Evolutionary conservation across 2,329 filamentous ascomycete genomes (phyloP).

Genomic region (Apiospora rasikravindrae): DNA sequence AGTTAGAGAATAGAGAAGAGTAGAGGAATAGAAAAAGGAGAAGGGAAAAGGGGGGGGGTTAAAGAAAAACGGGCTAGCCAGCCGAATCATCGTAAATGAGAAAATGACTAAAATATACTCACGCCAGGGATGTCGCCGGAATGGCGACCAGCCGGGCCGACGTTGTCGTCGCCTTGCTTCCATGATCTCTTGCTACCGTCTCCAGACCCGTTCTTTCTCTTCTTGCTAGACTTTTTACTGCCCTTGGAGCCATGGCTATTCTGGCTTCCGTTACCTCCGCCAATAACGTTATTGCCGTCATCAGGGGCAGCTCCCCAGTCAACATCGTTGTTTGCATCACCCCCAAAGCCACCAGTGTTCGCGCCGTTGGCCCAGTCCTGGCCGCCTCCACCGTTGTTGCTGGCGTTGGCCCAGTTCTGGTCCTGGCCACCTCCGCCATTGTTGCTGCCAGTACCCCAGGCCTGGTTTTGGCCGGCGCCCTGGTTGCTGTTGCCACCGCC

Average conservation of each 20-base stretch:
- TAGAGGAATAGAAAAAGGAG: background rate
- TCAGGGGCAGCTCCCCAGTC: background rate
- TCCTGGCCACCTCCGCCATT: background rate
- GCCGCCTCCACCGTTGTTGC: background rate
- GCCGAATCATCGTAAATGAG: background rate
- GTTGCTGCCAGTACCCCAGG: background rate
- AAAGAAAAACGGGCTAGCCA: background rate
- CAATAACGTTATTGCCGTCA: conserved; percentile 21
- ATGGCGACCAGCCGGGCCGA: background rate
- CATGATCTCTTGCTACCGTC: background rate
- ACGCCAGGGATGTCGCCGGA: conserved; percentile 5
- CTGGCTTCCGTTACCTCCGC: conserved; percentile 20
- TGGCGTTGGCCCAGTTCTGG: background rate
- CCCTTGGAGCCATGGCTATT: background rate
- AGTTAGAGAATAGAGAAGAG: background rate
- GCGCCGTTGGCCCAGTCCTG: background rate
- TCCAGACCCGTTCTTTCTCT: background rate
- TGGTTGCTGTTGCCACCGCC: background rate
- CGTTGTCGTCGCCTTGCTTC: background rate
- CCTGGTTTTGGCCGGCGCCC: background rate
- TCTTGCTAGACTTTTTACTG: background rate
- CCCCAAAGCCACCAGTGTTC: background rate
- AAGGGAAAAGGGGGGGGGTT: background rate
- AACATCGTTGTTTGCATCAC: conserved; percentile 10
- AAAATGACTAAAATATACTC: background rate